These are phyloP conservation scores for Apiospora kogelbergensis DNA, from an alignment of 2,329 filamentous ascomycete species.

Conservation along the genomic window DNA sequence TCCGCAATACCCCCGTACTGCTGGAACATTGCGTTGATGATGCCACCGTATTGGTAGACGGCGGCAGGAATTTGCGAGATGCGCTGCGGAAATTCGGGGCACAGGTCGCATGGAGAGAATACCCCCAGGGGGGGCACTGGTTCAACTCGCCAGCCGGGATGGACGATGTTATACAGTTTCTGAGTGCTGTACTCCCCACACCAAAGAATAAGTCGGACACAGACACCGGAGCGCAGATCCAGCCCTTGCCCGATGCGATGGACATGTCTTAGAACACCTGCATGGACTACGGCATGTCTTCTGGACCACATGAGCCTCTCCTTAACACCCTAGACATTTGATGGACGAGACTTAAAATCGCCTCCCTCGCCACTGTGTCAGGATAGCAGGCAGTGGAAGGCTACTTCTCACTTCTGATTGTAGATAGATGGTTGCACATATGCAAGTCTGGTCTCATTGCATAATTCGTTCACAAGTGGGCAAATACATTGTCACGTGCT, in stretches of 20 bases:
- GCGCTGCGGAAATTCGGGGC: conserved; percentile 37
- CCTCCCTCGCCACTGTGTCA: background rate
- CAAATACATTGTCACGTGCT: background rate
- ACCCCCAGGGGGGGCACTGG: conserved; percentile 44
- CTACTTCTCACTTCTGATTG: background rate
- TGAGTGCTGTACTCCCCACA: conserved; percentile 18
- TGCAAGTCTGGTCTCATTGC: background rate
- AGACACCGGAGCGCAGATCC: background rate
- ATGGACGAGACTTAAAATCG: background rate
- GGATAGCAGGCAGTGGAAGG: background rate
- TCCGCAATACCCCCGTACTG: conserved; percentile 43
- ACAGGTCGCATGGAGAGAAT: conserved; percentile 41
- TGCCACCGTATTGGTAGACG: conserved; percentile 36
- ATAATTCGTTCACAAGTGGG: background rate
- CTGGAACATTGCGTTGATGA: conserved; percentile 48
- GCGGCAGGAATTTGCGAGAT: conserved; percentile 37
- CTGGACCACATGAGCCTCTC: background rate
- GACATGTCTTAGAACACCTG: background rate
- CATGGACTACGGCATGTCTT: background rate
- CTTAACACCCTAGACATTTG: background rate
- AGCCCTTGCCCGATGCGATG: background rate
- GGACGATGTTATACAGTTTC: conserved; percentile 40
- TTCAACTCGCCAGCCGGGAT: conserved; percentile 43
- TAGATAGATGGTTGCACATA: background rate
- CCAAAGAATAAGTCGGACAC: background rate